These are phyloP conservation scores for Cotoneaster glaucophyllus DNA, from an alignment of 306 rosid genomes.

Conservation along the genomic window DNA sequence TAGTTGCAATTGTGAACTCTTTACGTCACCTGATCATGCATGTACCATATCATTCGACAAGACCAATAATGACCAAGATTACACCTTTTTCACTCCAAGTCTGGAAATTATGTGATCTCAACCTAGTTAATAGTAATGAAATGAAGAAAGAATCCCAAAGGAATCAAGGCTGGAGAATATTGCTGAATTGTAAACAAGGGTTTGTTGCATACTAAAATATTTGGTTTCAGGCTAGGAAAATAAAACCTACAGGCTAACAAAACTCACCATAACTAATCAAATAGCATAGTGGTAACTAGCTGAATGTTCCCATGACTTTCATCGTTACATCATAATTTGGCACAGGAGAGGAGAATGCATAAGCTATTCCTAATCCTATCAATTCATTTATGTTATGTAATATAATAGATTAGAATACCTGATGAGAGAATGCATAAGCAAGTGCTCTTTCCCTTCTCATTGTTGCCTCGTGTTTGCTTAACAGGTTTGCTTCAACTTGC, in stretches of 20 bases:
- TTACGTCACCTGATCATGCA: neutral
- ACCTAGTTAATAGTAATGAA: neutral
- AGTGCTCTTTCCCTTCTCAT: constrained; percentile 92
- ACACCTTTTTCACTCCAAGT: neutral
- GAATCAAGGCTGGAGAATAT: neutral
- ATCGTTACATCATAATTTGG: neutral
- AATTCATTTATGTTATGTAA: neutral
- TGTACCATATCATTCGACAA: neutral
- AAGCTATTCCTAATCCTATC: neutral
- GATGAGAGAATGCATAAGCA: constrained; percentile 96
- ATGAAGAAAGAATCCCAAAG: neutral
- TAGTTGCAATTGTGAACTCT: neutral
- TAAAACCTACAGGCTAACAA: too few species aligned
- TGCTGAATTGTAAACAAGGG: neutral
- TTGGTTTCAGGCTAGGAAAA: neutral
- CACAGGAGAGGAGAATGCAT: neutral
- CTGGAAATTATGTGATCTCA: neutral
- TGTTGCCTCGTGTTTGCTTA: constrained; percentile 84
- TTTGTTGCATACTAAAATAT: neutral
- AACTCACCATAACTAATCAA: neutral
- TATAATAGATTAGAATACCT: constrained; percentile 46
- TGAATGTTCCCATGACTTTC: neutral
- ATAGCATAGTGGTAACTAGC: neutral
- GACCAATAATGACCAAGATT: neutral
- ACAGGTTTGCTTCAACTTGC: constrained; percentile 79